Base-by-base conservation (phyloP, 352 stramenopile species). In the Thalassiosira hispida region DNA sequence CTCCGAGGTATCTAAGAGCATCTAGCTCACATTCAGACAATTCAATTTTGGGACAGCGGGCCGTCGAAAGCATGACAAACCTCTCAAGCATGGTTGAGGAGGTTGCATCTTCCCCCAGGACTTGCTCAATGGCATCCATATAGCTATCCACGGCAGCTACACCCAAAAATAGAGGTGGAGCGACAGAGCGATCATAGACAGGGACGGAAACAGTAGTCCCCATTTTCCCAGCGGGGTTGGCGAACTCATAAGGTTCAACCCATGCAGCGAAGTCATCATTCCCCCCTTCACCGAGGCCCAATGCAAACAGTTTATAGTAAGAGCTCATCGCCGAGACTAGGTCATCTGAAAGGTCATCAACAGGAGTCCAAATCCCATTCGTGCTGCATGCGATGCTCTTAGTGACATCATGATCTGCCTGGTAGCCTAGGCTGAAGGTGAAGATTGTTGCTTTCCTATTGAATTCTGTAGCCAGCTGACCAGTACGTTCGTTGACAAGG, bases 221-320 rank as follows among this genome's bases (percentile, higher is more conserved):
- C 42, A 77, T 65, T 11, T 63, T 60, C 20, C 66, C 46, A 6
- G 3, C 12, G 29, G 27, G 18, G 22, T 25, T 70, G 16, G 49
- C 8, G 44, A 80, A 90, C 22, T 67, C 16, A 49, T 90, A 90
- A 0, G 79, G 83, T 23, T 84, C 69, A 11, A 87, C 80, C 80
- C 79, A 90, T 38, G 77, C 61, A 16, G 57, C 35, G 35, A 87
- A 88, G 23, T 88, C 44, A 42, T 67, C 27, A 61, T 88, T 86
- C 2, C 31, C 25, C 6, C 27, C 69, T 22, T 67, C 65, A 29
- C 69, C 63, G 11, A 90, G 68, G 11, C 80, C 84, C 11, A 79
- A 53, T 9, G 80, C 71, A 70, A 83, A 88, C 12, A 88, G 61
- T 42, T 81, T 73, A 56, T 86, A 88, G 51, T 90, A 90, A 9